Percentiles rank a stretch among this genome's conserved stretches.
These are phyloP conservation scores for Colletotrichum tropicicola DNA, from an alignment of 2,329 filamentous ascomycete genomes.

Conservation along the genomic window DNA sequence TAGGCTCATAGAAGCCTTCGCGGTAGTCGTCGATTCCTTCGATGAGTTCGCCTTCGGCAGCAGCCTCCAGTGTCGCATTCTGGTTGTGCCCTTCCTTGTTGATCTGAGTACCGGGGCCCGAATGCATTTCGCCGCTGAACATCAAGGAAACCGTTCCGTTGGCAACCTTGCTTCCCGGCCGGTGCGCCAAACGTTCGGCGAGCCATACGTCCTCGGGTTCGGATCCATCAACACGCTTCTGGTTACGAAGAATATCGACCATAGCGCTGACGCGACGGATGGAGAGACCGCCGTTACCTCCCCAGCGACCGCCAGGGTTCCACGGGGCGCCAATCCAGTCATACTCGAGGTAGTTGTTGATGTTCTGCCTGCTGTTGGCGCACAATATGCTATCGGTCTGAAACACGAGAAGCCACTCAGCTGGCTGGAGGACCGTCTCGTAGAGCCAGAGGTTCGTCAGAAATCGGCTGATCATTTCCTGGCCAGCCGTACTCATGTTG, in stretches of 20 bases:
- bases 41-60: slow-evolving; percentile 43
- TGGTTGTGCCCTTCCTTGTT: slow-evolving; percentile 34
- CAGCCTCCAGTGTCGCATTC: slow-evolving; percentile 38
- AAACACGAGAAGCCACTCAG: slow-evolving; percentile 64
- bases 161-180: slow-evolving; percentile 57
- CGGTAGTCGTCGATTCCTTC: slow-evolving; percentile 59
- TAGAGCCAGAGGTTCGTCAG: slow-evolving; percentile 63
- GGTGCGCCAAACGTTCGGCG: slow-evolving; percentile 58
- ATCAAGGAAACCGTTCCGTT: slow-evolving; percentile 58
- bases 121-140: slow-evolving; percentile 60
- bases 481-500: slow-evolving; percentile 58
- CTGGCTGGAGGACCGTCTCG: slow-evolving; percentile 55
- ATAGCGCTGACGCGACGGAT: slow-evolving; percentile 62
- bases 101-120: slow-evolving; percentile 39
- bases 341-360: slow-evolving; percentile 61
- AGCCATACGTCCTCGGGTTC: slow-evolving; percentile 68
- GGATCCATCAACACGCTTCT: slow-evolving; percentile 51
- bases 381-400: slow-evolving; percentile 65
- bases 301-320: slow-evolving; percentile 50
- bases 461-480: slow-evolving; percentile 62
- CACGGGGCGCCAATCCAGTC: slow-evolving; percentile 65
- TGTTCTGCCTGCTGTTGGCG: slow-evolving; percentile 55
- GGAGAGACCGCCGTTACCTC: slow-evolving; percentile 62
- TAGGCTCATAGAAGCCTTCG: slow-evolving; percentile 62
- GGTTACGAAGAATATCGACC: slow-evolving; percentile 58